Evolutionary conservation across 2,329 filamentous ascomycete genomes (phyloP), one percentile per base, ranked within the genome.

Genomic region (Fusarium sacchari): DNA sequence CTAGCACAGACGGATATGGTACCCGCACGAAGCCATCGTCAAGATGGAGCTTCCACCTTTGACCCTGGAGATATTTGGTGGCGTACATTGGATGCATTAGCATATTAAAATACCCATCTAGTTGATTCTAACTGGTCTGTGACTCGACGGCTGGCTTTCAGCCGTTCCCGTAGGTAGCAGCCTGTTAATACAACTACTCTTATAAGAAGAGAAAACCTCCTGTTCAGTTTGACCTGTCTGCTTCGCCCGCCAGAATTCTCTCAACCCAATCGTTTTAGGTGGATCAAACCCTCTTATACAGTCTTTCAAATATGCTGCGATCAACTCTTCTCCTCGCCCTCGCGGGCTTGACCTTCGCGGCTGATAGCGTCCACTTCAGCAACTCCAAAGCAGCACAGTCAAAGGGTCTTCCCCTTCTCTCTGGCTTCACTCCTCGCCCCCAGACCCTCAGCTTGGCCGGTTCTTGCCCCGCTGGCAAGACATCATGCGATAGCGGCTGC

Each of bases 401-500:
- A 12, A 65, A 74, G 17, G 56, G 57, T 1, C 75, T 75, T n/a
- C 59, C 74, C 6, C 67, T 77, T 50, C 76, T 77, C 46, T 76
- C 75, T 10, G 71, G 74, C 53, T n/a, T 71, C 20, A 65, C 63
- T 26, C 69, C 72, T n/a, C 61, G 68, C 20, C 64, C 72, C 6
- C 60, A 79, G 46, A 56, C 68, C 42, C 50, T 80, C 39, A 71
- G 68, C 43, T 40, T 71, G 28, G 50, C 60, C 7, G 67, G 39
- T 15, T 65, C 67, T 36, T 82, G 81, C 50, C 63, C 63, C 17
- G 11, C 67, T 14, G 66, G 72, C 44, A 60, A 78, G 58, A 72
- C 69, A 10, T 26, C 56, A 12, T 83, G 82, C 52, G 81, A 80
- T 60, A 60, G 44, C 53, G 60, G 72, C 28, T 84, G 82, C 61